Evolutionary conservation across 345 rosid species (phyloP), one percentile per base, ranked within the genome.

Genomic region (Euclidium syriacum): DNA sequence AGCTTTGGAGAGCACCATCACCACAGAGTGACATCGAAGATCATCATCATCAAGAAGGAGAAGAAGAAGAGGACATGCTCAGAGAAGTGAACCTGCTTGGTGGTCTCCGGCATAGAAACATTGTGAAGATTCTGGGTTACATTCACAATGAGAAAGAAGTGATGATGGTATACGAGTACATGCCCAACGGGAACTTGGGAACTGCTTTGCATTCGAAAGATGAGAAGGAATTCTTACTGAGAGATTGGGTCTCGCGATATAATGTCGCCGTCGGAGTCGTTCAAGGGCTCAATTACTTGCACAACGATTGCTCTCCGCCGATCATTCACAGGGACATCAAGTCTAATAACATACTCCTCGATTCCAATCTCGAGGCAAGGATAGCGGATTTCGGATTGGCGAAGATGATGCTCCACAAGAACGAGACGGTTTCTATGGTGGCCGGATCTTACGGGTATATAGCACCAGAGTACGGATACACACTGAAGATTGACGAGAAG

Each of bases 371-470:
- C 0, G 95, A 84, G 1, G 90, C 95, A 20, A 81, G 85, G 52
- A 91, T 91, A 8, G 91, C 98, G 0, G 98, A 91, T 74, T 91
- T 91, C 3, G 98, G 98, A 23, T 77, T 91, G 55, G 98, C 98
- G 12, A 88, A 83, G 77, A 78, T 75, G 85, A 91, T 91, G 95
- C 27, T 75, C 16, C 95, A 84, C 17, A 85, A 81, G 81, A 88
- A 85, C 47, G 90, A 88, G 77, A 88, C 95, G 0, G 88, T 91
- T 10, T 88, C 98, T 1, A 80, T 83, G 91, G 98, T 91, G 23
- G 98, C 91, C 0, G 98, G 98, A 77, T 88, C 96, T 44, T 85
- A 91, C 30, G 98, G 96, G 42, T 88, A 91, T 32, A 91, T 91
- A 58, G 98, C 96, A 16, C 98, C 96, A 0, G 95, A 92, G 78